A percentile compares a stretch with the other conserved stretches of the same genome.
These are phyloP conservation scores for Curvularia hawaiiensis DNA, from an alignment of 2,329 filamentous ascomycete species.

Conservation along the genomic window DNA sequence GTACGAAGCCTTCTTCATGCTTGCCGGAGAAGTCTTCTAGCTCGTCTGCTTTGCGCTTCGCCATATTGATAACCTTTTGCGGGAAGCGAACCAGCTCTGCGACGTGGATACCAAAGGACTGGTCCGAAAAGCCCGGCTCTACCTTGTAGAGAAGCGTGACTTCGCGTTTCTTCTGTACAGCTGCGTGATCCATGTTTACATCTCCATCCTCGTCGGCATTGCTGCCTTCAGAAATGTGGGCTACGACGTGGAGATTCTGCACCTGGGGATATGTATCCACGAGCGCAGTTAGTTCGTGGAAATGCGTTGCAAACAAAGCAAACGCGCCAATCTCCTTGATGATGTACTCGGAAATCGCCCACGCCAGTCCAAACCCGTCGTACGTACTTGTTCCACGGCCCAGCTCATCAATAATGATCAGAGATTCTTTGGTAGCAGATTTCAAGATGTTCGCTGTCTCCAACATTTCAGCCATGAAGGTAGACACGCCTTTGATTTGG, in stretches of 20 bases:
- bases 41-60: constrained; percentile 98
- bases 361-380: constrained; percentile 97
- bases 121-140: constrained; percentile 92
- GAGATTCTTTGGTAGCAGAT: constrained; percentile 88
- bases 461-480: constrained; percentile 99
- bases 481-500: constrained; percentile 96
- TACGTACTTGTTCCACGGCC: constrained; percentile 97
- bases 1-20: constrained; percentile 60
- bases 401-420: constrained; percentile 98
- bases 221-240: constrained; percentile 72
- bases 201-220: constrained; percentile 6
- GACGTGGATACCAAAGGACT: constrained; percentile 98
- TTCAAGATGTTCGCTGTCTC: constrained; percentile 99
- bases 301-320: constrained; percentile 95
- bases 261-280: constrained; percentile 87
- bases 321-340: constrained; percentile 93
- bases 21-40: constrained; percentile 92
- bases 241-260: constrained; percentile 92
- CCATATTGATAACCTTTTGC: constrained; percentile 97
- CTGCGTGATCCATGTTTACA: constrained; percentile 49
- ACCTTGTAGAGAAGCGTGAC: constrained; percentile 98
- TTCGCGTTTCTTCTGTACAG: constrained; percentile 60
- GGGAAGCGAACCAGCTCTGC: constrained; percentile 96
- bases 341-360: constrained; percentile 98
- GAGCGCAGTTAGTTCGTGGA: constrained; percentile 94